A percentile compares a stretch with the other conserved stretches of the same genome.
These are phyloP conservation scores for Aspergillus clavatus DNA, from an alignment of 2,329 filamentous ascomycete genomes.

Conservation along the genomic window DNA sequence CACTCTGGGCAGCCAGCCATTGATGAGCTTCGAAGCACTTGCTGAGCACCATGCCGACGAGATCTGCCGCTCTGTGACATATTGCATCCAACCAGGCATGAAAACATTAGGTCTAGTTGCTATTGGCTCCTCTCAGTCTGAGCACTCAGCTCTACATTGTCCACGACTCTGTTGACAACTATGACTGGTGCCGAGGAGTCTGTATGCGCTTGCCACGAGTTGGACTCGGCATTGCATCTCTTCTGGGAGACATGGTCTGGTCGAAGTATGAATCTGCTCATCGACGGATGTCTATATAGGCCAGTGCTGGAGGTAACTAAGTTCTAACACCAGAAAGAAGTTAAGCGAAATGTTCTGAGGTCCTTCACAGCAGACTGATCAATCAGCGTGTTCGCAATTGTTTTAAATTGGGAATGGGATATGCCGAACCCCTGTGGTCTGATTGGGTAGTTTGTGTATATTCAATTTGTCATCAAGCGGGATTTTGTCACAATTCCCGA, in stretches of 20 bases:
- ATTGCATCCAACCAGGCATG: constrained; percentile 15
- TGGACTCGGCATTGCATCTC: constrained; percentile 15
- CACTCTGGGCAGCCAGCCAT: too few species aligned
- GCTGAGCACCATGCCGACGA: constrained; percentile 16
- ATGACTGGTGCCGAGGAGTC: constrained; percentile 17
- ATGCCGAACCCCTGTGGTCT: too few species aligned
- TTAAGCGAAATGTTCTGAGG: too few species aligned
- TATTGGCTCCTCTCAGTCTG: constrained; percentile 18
- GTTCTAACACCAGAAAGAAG: too few species aligned
- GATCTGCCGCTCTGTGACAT: constrained; percentile 17
- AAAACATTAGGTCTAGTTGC: constrained; percentile 17
- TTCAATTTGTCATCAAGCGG: constrained; percentile 26
- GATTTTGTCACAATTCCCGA: background rate
- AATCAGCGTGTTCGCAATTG: too few species aligned
- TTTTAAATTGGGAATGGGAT: too few species aligned
- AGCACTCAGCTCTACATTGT: constrained; percentile 16
- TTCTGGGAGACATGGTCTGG: constrained; percentile 20
- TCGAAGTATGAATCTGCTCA: constrained; percentile 14
- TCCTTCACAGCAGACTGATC: too few species aligned
- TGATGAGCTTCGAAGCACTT: constrained; percentile 10
- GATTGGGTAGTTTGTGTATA: background rate
- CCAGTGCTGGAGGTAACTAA: too few species aligned
- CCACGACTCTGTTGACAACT: constrained; percentile 10
- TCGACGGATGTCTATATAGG: too few species aligned
- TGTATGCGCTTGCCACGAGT: constrained; percentile 11